Percentiles rank a stretch among this genome's conserved stretches.
These are phyloP conservation scores for Penicillium decumbens DNA, from an alignment of 2,329 filamentous ascomycete genomes.

Conservation along the genomic window DNA sequence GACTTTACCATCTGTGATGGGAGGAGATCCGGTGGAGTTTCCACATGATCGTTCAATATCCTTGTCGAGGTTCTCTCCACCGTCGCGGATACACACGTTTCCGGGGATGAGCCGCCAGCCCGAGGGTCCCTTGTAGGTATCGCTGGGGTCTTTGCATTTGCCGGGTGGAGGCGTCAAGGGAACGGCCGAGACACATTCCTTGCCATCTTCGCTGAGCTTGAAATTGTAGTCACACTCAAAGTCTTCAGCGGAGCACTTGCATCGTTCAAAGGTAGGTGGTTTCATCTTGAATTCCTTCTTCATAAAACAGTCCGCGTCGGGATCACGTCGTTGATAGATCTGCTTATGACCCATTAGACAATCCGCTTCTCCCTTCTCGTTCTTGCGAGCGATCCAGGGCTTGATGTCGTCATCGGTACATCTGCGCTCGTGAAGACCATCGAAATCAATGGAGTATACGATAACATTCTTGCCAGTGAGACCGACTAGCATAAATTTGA, in stretches of 20 bases:
- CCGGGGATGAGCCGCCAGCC: slow-evolving; percentile 90
- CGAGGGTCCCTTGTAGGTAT: slow-evolving; percentile 77
- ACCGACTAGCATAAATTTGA: slow-evolving; percentile 81
- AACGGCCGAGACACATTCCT: slow-evolving; percentile 63
- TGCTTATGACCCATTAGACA: slow-evolving; percentile 97
- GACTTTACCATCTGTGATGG: slow-evolving; percentile 59
- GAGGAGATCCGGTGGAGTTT: slow-evolving; percentile 51
- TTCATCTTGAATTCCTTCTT: slow-evolving; percentile 79
- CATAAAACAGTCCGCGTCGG: slow-evolving; percentile 82
- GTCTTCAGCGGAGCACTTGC: slow-evolving; percentile 75
- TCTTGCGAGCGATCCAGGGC: slow-evolving; percentile 77
- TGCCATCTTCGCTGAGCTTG: slow-evolving; percentile 59
- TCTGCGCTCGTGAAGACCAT: slow-evolving; percentile 69
- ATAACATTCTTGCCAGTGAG: slow-evolving; percentile 51
- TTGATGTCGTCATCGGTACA: slow-evolving; percentile 72
- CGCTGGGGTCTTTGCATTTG: slow-evolving; percentile 65
- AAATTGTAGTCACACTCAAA: slow-evolving; percentile 99
- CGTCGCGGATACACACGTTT: slow-evolving; percentile 62
- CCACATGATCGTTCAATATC: slow-evolving; percentile 71
- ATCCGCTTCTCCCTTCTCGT: slow-evolving; percentile 72
- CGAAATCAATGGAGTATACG: slow-evolving; percentile 77
- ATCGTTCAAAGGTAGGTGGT: slow-evolving; percentile 63
- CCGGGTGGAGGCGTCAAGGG: slow-evolving; percentile 64
- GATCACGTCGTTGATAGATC: slow-evolving; percentile 77
- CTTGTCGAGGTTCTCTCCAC: slow-evolving; percentile 63